phyloP scores from a whole-genome alignment of 106 monocot species.

The Gastrodia elata region DNA sequence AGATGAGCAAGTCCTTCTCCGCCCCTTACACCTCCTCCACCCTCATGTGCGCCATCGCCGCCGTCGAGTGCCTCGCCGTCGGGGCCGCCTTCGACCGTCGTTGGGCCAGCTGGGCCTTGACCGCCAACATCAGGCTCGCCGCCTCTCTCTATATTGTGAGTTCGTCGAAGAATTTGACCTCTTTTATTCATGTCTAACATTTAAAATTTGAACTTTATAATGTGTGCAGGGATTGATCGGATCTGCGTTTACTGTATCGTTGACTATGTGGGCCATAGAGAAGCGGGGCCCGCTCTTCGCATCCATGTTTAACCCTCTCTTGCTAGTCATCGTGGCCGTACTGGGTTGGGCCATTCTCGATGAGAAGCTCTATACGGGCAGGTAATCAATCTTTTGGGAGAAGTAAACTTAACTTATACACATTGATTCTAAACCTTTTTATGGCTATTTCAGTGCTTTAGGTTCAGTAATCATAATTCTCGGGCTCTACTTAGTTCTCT shows the following conservation, averaged over 20 bases:
- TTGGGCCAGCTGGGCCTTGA: conserved; percentile 41
- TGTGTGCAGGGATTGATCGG: conserved; percentile 44
- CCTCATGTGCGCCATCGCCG: conserved; percentile 51
- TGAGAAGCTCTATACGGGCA: conserved; percentile 64
- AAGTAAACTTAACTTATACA: too few relatives aligned
- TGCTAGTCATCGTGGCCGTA: conserved; percentile 62
- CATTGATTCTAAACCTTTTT: neutral
- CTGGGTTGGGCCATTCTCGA: conserved; percentile 69
- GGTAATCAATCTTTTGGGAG: conserved; percentile 18
- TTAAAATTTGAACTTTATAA: neutral
- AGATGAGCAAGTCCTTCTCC: conserved; percentile 49
- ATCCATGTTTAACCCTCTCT: conserved; percentile 75
- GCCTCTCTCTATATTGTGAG: conserved; percentile 55
- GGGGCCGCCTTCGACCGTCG: conserved; percentile 29
- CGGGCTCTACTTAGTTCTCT: neutral
- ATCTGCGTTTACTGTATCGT: conserved; percentile 43
- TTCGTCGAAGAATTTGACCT: neutral
- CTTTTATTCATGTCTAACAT: neutral
- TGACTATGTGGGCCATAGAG: conserved; percentile 73
- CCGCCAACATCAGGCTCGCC: conserved; percentile 56
- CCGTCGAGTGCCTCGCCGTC: conserved; percentile 38
- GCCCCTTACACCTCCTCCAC: conserved; percentile 59
- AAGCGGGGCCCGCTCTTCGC: conserved; percentile 59
- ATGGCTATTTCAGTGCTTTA: neutral
- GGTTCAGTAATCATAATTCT: neutral